Evolutionary conservation across 2,329 filamentous ascomycete species (phyloP).

Genomic region (Phialophora chinensis): DNA sequence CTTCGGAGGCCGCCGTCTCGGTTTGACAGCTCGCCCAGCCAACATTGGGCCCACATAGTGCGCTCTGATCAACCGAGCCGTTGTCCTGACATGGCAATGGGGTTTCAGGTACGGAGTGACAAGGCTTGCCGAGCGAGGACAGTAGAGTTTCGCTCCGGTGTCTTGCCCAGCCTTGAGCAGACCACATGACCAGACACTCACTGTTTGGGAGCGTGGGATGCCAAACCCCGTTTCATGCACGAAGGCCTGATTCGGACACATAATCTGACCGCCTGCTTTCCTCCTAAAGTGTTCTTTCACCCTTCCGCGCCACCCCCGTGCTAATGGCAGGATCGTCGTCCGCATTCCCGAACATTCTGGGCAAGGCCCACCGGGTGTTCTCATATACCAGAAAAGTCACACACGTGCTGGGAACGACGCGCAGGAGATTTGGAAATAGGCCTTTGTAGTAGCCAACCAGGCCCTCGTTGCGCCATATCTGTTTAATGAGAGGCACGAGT

Average conservation of each 20-base stretch:
- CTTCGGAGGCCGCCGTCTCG: constrained; percentile 9
- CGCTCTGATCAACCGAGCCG: not conserved
- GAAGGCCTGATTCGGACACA: constrained; percentile 3
- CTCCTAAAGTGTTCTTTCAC: constrained; percentile 21
- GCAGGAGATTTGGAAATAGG: constrained; percentile 82
- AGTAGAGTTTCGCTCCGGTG: not conserved
- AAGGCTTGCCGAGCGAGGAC: not conserved
- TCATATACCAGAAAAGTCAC: constrained; percentile 98
- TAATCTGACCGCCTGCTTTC: constrained; percentile 9
- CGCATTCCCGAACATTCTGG: constrained; percentile 31
- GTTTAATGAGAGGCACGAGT: constrained; percentile 71
- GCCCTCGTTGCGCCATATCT: constrained; percentile 82
- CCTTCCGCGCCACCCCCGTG: constrained; percentile 20
- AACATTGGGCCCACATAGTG: not conserved
- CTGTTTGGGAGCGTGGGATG: constrained; percentile 6
- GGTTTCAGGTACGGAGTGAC: not conserved
- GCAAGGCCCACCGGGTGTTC: constrained; percentile 71
- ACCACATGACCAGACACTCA: not conserved
- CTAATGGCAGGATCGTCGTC: constrained; percentile 10
- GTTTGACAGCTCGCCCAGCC: not conserved
- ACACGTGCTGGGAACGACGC: constrained; percentile 93
- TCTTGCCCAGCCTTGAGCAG: not conserved
- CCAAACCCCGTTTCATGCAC: constrained; percentile 11
- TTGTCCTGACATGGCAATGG: constrained; percentile 9
- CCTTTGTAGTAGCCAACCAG: constrained; percentile 88